Evolutionary conservation across 1,139 yeast species (phyloP), one percentile per base, ranked within the genome.

Genomic region (Debaryomyces subglobosus): DNA sequence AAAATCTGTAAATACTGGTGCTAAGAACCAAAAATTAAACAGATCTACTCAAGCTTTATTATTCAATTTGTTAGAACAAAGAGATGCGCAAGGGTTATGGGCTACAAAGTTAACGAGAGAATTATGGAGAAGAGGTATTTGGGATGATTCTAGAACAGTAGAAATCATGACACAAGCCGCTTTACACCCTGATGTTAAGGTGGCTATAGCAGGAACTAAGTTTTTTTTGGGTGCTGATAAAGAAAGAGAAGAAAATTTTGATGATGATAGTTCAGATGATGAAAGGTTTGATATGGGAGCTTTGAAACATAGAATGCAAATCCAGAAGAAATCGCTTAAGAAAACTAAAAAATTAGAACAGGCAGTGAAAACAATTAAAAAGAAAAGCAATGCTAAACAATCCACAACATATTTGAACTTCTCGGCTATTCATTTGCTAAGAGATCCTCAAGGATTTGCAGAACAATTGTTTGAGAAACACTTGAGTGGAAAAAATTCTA

Each of bases 361-460:
- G 49, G 96, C 96, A 1, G 78, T 84, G 38, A 86, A 87, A 61
- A 65, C 78, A 2, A 67, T 86, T 53, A 87, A 88, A 68, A 87
- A 86, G 68, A 76, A 75, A 55, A 77, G 73, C 55, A 65, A 69
- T 38, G 63, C 79, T 16, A 80, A 78, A 53, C 78, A 74, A 49
- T 72, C 78, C n/a, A 83, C 87, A n/a, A 82, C 89, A 0, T 89
- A 84, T 59, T 78, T 94, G 60, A 95, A 95, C 65, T 95, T 94
- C 69, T 86, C 96, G 41, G 99, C 99, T 38, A 86, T 95, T 48
- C 99, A 94, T 68, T 72, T 94, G 51, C 77, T 94, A 48, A 82
- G 97, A 65, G 99, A 94, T 64, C 99, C 99, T 10, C 99, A 95
- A 68, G 97, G 97, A 5, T 94, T 94, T 71, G 97, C 98, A 5